Conservation (phyloP, 768 basidiomycete genomes). For the Amanita inopinata region DNA sequence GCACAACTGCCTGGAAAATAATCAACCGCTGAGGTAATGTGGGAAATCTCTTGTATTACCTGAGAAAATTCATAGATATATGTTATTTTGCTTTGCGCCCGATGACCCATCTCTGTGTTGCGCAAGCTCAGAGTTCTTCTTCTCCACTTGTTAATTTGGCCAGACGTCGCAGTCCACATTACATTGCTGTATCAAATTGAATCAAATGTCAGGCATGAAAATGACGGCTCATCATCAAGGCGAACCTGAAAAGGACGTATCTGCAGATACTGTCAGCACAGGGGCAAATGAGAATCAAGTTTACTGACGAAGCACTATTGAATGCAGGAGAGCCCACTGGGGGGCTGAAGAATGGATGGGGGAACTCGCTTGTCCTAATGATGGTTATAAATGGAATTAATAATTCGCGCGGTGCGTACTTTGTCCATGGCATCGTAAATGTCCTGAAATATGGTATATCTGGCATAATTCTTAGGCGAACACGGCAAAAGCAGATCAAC, state of each 20-base stretch:
- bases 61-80: constrained; percentile 65
- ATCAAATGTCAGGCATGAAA: neutral
- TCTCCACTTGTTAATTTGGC: constrained; percentile 61
- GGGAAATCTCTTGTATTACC: too few relatives aligned
- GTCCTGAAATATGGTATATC: constrained; percentile 59
- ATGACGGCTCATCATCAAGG: constrained; percentile 7
- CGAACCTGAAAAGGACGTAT: constrained; percentile 51
- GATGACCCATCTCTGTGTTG: constrained; percentile 49
- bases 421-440: constrained; percentile 56
- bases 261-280: constrained; percentile 16
- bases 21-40: too few relatives aligned
- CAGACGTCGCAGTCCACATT: constrained; percentile 56
- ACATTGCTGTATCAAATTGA: constrained; percentile 33
- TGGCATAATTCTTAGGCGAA: constrained; percentile 11
- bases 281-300: neutral
- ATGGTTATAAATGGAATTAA: constrained; percentile 1
- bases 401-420: constrained; percentile 19
- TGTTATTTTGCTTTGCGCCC: constrained; percentile 49
- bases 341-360: constrained; percentile 54
- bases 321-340: constrained; percentile 56
- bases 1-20: constrained; percentile 35
- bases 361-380: constrained; percentile 45
- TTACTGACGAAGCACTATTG: constrained; percentile 45
- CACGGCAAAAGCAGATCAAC: neutral
- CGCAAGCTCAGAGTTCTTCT: constrained; percentile 36